Evolutionary conservation across 2,329 filamentous ascomycete genomes (phyloP), one percentile per base, ranked within the genome.

Genomic region (Dryadomyces quercus-mongolicae): DNA sequence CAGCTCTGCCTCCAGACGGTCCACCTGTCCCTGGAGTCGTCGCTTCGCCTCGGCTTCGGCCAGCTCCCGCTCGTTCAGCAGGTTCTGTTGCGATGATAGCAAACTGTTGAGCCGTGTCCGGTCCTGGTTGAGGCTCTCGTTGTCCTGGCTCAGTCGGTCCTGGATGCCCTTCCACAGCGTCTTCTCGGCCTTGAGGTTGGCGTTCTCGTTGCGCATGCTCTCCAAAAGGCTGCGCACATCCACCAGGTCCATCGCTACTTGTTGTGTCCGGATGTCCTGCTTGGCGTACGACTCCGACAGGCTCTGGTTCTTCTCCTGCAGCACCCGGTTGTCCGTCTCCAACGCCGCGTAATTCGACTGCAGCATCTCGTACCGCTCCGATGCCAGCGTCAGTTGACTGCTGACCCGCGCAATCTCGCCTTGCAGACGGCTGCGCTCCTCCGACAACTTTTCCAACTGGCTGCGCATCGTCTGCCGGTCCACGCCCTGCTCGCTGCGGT

Each of bases 151-250:
- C 46, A 97, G 75, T 52, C 94, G 84, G 59, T 87, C 85, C 66
- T 97, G 91, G 38, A 96, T 95, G 54, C 86, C 88, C 71, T 93
- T 95, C 86, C 88, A 95, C 10, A 98, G 76, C 42, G 89, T 86
- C 71, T 95, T 95, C 68, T 97, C 92, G 0, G 92, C 91, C 67
- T 95, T 95, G 38, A 96, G 78, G 64, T 97, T 96, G 16, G 90
- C 85, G 53, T 85, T 89, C 66, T 98, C 93, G 60, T 89, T 90
- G 52, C 90, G 86, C 68, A 96, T 80, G 63, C 89, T 91, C 64
- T 98, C 92, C 3, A 87, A 75, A 52, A 92, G 71, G 36, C 86
- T 86, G 65, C 84, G 86, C 5, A 86, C 84, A 66, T 96, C 93
- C 10, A 97, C 83, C 6, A 97, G 77, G 62, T 98, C 92, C 68